Base-by-base conservation (phyloP, 495 filamentous ascomycete species). In the Xylaria intraflava region DNA sequence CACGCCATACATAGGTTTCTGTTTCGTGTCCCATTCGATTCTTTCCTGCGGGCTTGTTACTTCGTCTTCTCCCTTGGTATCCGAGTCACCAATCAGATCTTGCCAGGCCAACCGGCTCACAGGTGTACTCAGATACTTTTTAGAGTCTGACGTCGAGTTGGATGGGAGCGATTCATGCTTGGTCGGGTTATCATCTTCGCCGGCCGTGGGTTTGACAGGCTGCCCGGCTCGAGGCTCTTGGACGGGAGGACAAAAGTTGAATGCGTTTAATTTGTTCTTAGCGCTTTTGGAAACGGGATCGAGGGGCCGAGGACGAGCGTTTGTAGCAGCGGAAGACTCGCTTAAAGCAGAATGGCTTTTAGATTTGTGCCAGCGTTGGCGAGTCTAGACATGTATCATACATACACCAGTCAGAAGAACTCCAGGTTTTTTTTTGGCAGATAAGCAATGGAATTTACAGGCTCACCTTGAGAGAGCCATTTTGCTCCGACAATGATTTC, bases 41-140 rank as follows among this genome's bases (percentile, higher is more conserved):
- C 59, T 68, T 22, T 76, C 74, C 53, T 61, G 69, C 7, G 74
- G 73, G 3, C 78, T 78, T 51, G 78, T 73, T 53, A 65, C 62
- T 7, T 72, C 67, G 10, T 69, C 59, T 27, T 71, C 64, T 10
- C 49, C 55, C 23, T 49, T 58, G 16, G 36, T 39, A 39, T 90
- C 88, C 33, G 78, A 74, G 61, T 84, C 83, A 38, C 85, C 83
- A 53, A 96, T 85, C 19, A 97, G 73, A 55, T 95, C 89, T 27
- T 84, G 83, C 57, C 95, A 79, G 40, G 87, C 81, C 30, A 94
- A 72, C 39, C 86, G 78, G 26, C 82, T 81, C 16, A 83, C 81
- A 0, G 92, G 92, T 2, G 92, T 95, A 38, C 81, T 83, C 3
- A 86, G 61, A 78, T 54, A 30, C 30, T 20, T 78, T 75, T 66